Base-by-base conservation (phyloP, 169 alveolate species). In the Plasmodium fragile region DNA sequence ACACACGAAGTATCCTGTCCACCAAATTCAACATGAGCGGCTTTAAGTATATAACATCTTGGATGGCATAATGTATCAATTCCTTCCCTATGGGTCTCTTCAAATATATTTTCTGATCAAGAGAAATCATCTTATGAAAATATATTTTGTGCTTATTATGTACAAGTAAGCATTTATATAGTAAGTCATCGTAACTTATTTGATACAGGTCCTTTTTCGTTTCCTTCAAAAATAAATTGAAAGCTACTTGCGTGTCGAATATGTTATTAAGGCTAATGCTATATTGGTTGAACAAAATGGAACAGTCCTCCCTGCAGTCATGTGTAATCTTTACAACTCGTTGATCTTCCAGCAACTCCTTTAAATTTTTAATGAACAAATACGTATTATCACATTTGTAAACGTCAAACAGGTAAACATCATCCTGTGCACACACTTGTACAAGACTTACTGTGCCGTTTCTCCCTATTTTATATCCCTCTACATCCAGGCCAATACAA, bases 251-350 rank as follows among this genome's bases (percentile, higher is more conserved):
- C 34, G 92, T 84, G 65, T 84, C 92, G 28, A 84, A 84, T 30
- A 73, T 73, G 41, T 73, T 84, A 13, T 84, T 84, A 72, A 84
- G 65, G 28, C 59, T 18, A 30, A 84, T 73, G 52, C 78, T 73
- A 39, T 84, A 84, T 18, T 84, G 92, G 65, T 73, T 84, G 59
- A 45, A 84, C 59, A 84, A 8, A 32, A 84, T 84, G 7, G 92
- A 84, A 28, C 92, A 84, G 39, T 84, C 92, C 59, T 84, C 92
- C 59, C 92, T 71, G 11, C 92, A 84, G 65, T 84, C 92, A 84
- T 84, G 92, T 10, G 80, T 36, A 25, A 84, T 45, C 8, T 84
- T 84, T 72, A 84, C 39, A 30, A 84, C 32, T 43, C 39, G 25
- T 30, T 59, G 36, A 65, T 52, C 30, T 73, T 84, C 92, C 25